These are phyloP conservation scores for Talaromyces proteolyticus DNA, from an alignment of 495 filamentous ascomycete species.

Conservation along the genomic window DNA sequence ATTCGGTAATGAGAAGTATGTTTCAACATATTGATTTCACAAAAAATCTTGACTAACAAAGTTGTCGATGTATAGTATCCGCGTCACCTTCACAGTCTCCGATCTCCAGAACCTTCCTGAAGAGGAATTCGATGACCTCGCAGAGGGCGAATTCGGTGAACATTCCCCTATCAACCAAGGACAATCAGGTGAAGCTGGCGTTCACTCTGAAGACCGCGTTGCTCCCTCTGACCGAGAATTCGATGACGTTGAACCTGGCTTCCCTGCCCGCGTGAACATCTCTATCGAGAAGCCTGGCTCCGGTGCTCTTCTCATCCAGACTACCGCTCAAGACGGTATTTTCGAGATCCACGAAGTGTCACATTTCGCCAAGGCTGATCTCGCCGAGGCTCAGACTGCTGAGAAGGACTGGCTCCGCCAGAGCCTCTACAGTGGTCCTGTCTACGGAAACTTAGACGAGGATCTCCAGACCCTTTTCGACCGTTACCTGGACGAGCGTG, in stretches of 20 bases:
- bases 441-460: slow-evolving; percentile 91
- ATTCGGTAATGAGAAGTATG: slow-evolving; percentile 84
- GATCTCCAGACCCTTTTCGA: slow-evolving; percentile 89
- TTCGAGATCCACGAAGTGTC: slow-evolving; percentile 89
- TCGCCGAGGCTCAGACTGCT: slow-evolving; percentile 60
- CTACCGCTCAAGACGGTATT: slow-evolving; percentile 76
- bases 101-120: slow-evolving; percentile 74
- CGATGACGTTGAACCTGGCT: slow-evolving; percentile 47
- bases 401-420: slow-evolving; percentile 64
- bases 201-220: slow-evolving; percentile 52
- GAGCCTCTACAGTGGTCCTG: slow-evolving; percentile 83
- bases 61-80: slow-evolving; percentile 54
- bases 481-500: slow-evolving; percentile 90
- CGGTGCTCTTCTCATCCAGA: slow-evolving; percentile 84
- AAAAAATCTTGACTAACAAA: not conserved
- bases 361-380: slow-evolving; percentile 68
- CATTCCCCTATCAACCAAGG: slow-evolving; percentile 49
- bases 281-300: slow-evolving; percentile 76
- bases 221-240: slow-evolving; percentile 53
- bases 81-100: slow-evolving; percentile 85
- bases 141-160: slow-evolving; percentile 47
- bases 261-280: slow-evolving; percentile 80
- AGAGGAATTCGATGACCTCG: slow-evolving; percentile 43
- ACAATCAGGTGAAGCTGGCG: slow-evolving; percentile 36
- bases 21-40: slow-evolving; percentile 1